Evolutionary conservation across 2,329 filamentous ascomycete species (phyloP).

Genomic region (Claviceps lovelessii): DNA sequence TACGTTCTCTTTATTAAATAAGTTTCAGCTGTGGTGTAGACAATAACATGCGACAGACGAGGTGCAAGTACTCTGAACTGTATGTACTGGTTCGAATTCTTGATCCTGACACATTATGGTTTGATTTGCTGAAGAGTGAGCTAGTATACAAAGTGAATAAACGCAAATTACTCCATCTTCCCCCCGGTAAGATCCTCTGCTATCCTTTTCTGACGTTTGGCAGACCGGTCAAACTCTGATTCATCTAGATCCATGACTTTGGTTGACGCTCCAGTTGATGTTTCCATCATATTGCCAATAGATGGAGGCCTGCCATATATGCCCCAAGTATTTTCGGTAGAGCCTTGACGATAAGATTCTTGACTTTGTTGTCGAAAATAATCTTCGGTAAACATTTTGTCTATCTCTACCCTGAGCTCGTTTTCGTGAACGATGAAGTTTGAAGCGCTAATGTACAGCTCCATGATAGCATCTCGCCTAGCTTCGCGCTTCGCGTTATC

Average conservation of each 20-base stretch:
- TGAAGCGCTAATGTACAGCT: constrained; percentile 78
- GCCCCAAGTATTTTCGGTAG: constrained; percentile 39
- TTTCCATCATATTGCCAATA: constrained; percentile 30
- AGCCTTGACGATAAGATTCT: constrained; percentile 16
- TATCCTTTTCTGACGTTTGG: constrained; percentile 38
- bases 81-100: background rate
- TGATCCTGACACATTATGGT: background rate
- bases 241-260: constrained; percentile 23
- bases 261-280: constrained; percentile 19
- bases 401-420: constrained; percentile 60
- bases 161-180: constrained; percentile 26
- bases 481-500: constrained; percentile 36
- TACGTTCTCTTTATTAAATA: background rate
- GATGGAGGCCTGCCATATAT: constrained; percentile 30
- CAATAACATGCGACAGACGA: background rate
- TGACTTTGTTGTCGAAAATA: constrained; percentile 30
- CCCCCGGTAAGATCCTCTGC: constrained; percentile 47
- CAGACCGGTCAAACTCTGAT: constrained; percentile 29
- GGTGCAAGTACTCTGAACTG: background rate
- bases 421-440: constrained; percentile 73
- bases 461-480: constrained; percentile 60
- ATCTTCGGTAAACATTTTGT: constrained; percentile 58
- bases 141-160: background rate
- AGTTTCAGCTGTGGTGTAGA: background rate
- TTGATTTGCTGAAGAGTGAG: background rate